Percentiles rank a stretch among this genome's conserved stretches.
Evolutionary conservation across 1,284 basidiomycete species (phyloP).

Genomic region (Ustilago tritici): DNA sequence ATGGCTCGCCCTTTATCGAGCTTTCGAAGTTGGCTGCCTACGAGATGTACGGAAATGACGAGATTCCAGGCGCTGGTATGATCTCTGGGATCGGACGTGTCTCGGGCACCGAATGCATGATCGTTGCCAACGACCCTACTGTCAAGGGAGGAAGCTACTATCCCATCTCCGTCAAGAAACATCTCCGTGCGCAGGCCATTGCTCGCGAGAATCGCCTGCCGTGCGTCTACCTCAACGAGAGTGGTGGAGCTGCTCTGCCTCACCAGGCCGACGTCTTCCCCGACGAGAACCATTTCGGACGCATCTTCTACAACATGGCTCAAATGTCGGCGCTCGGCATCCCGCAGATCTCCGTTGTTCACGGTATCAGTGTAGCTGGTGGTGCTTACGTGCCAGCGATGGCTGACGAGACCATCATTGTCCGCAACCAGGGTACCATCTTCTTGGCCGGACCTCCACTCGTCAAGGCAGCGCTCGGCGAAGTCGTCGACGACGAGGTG

Average conservation of each 20-base stretch:
- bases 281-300: constrained; percentile 91
- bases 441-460: constrained; percentile 96
- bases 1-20: constrained; percentile 89
- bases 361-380: constrained; percentile 90
- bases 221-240: constrained; percentile 93
- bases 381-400: constrained; percentile 95
- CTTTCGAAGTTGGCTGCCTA: constrained; percentile 87
- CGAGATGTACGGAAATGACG: constrained; percentile 82
- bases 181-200: constrained; percentile 91
- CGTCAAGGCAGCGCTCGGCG: constrained; percentile 94
- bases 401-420: constrained; percentile 91
- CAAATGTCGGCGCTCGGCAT: constrained; percentile 90
- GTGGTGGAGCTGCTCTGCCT: constrained; percentile 90
- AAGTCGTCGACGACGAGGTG: constrained; percentile 88
- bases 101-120: constrained; percentile 82
- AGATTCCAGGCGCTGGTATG: constrained; percentile 87
- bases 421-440: constrained; percentile 90
- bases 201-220: constrained; percentile 89
- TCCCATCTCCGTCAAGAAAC: constrained; percentile 94
- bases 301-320: constrained; percentile 97
- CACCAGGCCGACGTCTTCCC: constrained; percentile 92
- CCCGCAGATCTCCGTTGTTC: constrained; percentile 90
- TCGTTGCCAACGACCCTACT: constrained; percentile 88
- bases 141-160: constrained; percentile 72
- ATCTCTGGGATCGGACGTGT: constrained; percentile 89